Conservation (phyloP, 441 rosid species). For the Jatropha multifida region DNA sequence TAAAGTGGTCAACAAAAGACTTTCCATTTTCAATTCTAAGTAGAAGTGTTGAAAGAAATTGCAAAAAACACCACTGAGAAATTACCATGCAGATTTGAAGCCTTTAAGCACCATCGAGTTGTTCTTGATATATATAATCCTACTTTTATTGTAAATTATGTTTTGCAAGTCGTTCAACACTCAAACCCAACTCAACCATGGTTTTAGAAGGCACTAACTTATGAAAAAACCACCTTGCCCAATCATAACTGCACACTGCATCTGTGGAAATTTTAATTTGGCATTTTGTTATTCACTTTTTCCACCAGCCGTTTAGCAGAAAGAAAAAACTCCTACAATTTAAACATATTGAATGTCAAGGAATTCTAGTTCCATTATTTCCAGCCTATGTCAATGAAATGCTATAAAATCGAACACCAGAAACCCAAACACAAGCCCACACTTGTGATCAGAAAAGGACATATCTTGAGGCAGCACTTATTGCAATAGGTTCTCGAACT, state of each 20-base stretch:
- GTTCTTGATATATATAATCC: background rate
- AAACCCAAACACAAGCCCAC: background rate
- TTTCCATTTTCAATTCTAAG: background rate
- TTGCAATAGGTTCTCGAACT: background rate
- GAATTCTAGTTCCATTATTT: background rate
- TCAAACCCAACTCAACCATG: conserved; percentile 2
- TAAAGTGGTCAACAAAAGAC: background rate
- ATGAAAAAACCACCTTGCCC: background rate
- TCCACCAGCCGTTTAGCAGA: background rate
- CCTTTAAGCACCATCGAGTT: background rate
- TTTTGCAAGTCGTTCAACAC: background rate
- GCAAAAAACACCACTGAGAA: background rate
- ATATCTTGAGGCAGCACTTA: background rate
- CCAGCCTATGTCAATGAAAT: background rate
- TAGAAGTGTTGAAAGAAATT: background rate
- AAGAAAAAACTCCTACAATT: background rate
- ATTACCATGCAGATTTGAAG: background rate
- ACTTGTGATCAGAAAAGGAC: background rate
- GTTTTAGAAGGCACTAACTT: background rate
- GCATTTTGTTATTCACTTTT: background rate
- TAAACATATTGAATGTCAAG: background rate
- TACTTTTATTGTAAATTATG: background rate
- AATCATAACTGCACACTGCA: background rate
- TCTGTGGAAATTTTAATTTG: background rate
- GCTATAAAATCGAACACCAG: background rate